Evolutionary conservation across 371 early-diverging fungal species (phyloP), one percentile per base, ranked within the genome.

Genomic region (Mucor lusitanicus): DNA sequence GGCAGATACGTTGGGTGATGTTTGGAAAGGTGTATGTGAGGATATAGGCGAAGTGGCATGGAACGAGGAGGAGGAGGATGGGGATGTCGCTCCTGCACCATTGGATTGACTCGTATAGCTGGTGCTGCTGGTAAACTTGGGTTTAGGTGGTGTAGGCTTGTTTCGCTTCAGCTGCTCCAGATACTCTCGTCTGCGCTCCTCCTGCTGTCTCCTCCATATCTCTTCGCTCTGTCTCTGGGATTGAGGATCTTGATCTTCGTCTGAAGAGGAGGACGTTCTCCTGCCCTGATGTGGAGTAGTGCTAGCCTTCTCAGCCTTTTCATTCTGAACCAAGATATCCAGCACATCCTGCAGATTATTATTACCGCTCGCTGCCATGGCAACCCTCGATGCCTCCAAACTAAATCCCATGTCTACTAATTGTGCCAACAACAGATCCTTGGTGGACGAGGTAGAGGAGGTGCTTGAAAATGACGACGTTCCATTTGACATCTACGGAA

Each of bases 381-480:
- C 94, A 1, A 82, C 68, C 28, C 67, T 77, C 0, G 93, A 88
- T 58, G 80, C 81, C 19, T 88, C 86, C 2, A 77, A 72, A 19
- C 84, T 78, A 71, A 94, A 96, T 0, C 95, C 95, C 90, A 92
- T 91, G 32, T 88, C 88, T 15, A 89, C 82, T 56, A 94, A 80
- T 72, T 90, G 88, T 7, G 93, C 91, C 33, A 91, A 71, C 32
- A 72, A 13, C 28, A 64, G 67, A 33, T 78, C 73, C 48, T 59
- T 54, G 5, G 30, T 25, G 30, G 64, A 28, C 11, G 55, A n/a
- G 6, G 54, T 25, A n/a, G 54, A 19, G 6, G 46, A 27, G 8
- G 19, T 46, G n/a, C 30, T 39, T 21, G 54, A 37, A 54, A 28
- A 37, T 25, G 63, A 54, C 2, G 63, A 15, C 33, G 48, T 48